phyloP scores from a whole-genome alignment of 176 grass and related monocot species.

The Microstegium vimineum region DNA sequence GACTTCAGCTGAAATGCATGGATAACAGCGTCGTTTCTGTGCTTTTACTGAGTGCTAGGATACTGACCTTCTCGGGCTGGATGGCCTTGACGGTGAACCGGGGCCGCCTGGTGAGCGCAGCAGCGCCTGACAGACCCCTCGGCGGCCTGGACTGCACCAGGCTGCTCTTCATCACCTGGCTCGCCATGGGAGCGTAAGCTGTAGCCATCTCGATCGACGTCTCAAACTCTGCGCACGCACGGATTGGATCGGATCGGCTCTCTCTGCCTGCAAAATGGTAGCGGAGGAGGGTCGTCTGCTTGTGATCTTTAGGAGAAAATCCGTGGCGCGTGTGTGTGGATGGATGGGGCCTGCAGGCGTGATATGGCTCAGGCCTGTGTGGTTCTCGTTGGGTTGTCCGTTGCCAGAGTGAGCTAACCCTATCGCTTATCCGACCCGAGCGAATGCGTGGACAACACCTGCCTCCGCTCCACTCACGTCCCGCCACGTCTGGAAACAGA shows the following conservation, averaged over 20 bases:
- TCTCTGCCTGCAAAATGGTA: not conserved
- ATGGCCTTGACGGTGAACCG: constrained; percentile 78
- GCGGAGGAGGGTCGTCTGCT: not conserved
- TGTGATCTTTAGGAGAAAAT: constrained; percentile 31
- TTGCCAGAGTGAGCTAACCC: not conserved
- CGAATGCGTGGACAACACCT: constrained; percentile 9
- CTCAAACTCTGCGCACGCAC: no score
- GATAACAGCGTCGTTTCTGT: no score
- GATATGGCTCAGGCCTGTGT: constrained; percentile 40
- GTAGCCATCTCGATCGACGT: constrained; percentile 49
- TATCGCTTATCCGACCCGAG: constrained; percentile 41
- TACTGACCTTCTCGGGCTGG: constrained; percentile 70
- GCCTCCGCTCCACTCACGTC: not conserved
- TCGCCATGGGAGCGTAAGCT: constrained; percentile 78
- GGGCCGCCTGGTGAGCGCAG: constrained; percentile 33
- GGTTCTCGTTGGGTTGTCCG: constrained; percentile 17
- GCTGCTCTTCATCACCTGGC: constrained; percentile 70
- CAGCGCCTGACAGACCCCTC: constrained; percentile 55
- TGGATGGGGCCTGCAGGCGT: not conserved
- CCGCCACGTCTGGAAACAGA: constrained; percentile 3
- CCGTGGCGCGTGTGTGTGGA: no score
- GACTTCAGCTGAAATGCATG: not conserved
- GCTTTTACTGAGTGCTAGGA: no score
- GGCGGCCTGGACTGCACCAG: constrained; percentile 39
- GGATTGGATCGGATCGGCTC: no score